Base-by-base conservation (phyloP, 164 flowering plant species). In the Protea cynaroides region DNA sequence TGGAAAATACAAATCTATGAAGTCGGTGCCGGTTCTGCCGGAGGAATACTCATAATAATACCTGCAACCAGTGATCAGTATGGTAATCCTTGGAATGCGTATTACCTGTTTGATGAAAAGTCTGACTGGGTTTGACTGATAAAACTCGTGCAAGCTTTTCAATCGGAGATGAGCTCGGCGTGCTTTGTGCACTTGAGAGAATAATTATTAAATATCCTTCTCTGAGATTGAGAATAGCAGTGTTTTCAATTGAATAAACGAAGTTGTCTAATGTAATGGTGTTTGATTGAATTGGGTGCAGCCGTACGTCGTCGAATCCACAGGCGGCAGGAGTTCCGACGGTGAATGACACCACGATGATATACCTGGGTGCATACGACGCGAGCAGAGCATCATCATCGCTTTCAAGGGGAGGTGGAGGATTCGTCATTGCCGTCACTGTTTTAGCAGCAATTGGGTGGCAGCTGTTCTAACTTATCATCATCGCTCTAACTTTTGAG, bases 271-370 rank as follows among this genome's bases (percentile, higher is more conserved):
- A 44, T 44, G 49, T 44, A 9, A 44, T 0, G 49, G 49, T 29
- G 34, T 55, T 58, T 46, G 29, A 24, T 25, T 43, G 25, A 44
- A 15, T 58, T 29, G 2, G 34, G 2, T 77, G 82, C 96, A 90
- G 93, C 37, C 83, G 84, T 62, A 90, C 87, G 65, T 69, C 89
- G 1, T 75, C 84, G 49, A 53, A 71, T 17, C 69, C 61, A 43
- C 67, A 65, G 29, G 68, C 77, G 6, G 77, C 72, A 7, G 61
- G 23, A 2, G 52, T 66, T 13, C 77, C 79, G 8, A 37, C 74
- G 29, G 51, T 62, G 52, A 75, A 83, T 68, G 51, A 77, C 5
- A 29, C 34, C 68, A 73, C 80, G 1, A 90, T 90, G 94, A 72
- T 80, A 25, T 87, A 81, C 70, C 75, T 78, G 52, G 89, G 90